Evolutionary conservation across 805 yeast genomes (phyloP).

Genomic region (Kodamaea nitidulidarum): DNA sequence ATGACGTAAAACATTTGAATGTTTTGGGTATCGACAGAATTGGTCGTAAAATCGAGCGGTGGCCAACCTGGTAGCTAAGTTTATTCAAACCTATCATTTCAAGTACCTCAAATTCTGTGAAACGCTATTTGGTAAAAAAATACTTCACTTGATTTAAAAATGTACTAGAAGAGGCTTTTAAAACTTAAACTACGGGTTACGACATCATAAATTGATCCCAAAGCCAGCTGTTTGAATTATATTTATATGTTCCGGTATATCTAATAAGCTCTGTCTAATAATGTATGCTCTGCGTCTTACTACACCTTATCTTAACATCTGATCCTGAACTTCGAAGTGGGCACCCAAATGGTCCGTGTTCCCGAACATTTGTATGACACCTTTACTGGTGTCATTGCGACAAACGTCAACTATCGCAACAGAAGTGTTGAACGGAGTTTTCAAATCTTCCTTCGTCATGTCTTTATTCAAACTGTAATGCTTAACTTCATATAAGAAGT

Average conservation of each 20-base stretch:
- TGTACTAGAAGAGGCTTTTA: too few relatives aligned
- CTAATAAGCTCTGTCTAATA: not conserved
- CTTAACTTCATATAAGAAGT: constrained; percentile 42
- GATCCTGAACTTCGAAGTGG: constrained; percentile 19
- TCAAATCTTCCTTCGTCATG: constrained; percentile 37
- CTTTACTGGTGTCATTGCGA: constrained; percentile 30
- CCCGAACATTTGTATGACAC: constrained; percentile 53
- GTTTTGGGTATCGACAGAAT: not conserved
- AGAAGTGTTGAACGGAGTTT: constrained; percentile 73
- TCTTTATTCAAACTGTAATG: constrained; percentile 36
- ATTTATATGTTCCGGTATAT: not conserved
- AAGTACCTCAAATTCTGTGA: too few relatives aligned
- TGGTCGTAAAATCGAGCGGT: too few relatives aligned
- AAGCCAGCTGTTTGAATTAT: not conserved
- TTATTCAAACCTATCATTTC: not conserved
- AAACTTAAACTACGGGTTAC: too few relatives aligned
- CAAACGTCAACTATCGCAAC: constrained; percentile 61
- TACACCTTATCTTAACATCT: constrained; percentile 13
- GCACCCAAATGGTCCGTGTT: constrained; percentile 64
- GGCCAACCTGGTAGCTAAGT: not conserved
- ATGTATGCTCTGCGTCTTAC: not conserved
- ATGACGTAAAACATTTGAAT: not conserved
- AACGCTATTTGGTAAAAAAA: too few relatives aligned
- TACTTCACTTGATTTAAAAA: too few relatives aligned
- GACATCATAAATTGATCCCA: too few relatives aligned